phyloP scores from a whole-genome alignment of 169 alveolate genomes.

The Plasmodium gonderi region DNA sequence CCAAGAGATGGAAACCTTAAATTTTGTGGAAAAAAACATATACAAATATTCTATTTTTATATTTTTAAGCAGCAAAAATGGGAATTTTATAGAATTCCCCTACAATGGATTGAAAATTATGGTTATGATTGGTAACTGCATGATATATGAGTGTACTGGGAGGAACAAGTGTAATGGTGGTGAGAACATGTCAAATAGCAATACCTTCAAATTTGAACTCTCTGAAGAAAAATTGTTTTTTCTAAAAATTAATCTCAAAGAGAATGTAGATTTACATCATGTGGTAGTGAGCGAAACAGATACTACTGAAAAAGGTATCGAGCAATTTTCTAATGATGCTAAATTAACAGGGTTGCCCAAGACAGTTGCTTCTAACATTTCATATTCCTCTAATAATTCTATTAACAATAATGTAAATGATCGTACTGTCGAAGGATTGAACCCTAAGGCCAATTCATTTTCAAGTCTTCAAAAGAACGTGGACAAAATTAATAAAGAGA shows the following conservation, averaged over 20 bases:
- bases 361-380: not conserved
- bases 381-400: not conserved
- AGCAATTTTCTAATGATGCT: not conserved
- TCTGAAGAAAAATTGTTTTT: constrained; percentile 64
- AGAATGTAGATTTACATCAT: constrained; percentile 13
- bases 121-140: constrained; percentile 27
- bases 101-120: constrained; percentile 33
- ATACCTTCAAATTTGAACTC: constrained; percentile 19
- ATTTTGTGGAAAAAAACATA: constrained; percentile 6
- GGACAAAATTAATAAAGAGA: constrained; percentile 7
- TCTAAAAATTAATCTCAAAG: constrained; percentile 32
- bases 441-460: not conserved
- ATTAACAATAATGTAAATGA: not conserved
- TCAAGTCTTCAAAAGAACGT: constrained; percentile 20
- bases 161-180: not conserved
- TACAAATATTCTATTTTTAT: constrained; percentile 45
- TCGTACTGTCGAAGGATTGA: not conserved
- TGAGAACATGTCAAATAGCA: not conserved
- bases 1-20: not conserved
- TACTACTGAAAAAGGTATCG: not conserved
- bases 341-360: constrained; percentile 2
- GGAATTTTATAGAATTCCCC: constrained; percentile 33
- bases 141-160: constrained; percentile 16
- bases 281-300: not conserved
- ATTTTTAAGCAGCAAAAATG: constrained; percentile 17